Base-by-base conservation (phyloP, 2,329 filamentous ascomycete genomes). In the Pyrenophora tritici-repentis region DNA sequence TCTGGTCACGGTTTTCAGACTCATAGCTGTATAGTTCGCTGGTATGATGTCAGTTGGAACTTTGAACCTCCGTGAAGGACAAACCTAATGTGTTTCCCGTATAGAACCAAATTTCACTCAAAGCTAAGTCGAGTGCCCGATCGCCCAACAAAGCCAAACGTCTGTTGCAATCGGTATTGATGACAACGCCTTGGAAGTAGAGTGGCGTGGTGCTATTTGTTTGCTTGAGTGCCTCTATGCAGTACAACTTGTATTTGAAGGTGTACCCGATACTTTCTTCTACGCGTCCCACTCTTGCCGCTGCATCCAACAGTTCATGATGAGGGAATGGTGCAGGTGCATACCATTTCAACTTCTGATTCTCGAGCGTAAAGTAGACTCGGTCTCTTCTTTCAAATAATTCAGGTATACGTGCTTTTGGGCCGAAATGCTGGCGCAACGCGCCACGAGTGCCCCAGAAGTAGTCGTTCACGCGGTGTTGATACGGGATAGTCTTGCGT, bases 121-220 rank as follows among this genome's bases (percentile, higher is more conserved):
- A 8, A 12, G 46, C 48, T 35, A 63, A 31, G 16, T 26, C 24
- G 12, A 65, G 42, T 4, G 53, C 49, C 13, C 61, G 57, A 46
- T 66, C 62, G n/a, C 62, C 63, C 6, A 65, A 24, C 9, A 66
- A 47, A 17, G 62, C 62, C n/a, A 66, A 40, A 9, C 62, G 57
- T 4, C 56, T 61, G 44, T 65, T 64, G 3, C 8, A n/a, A 6
- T 29, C 39, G 6, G 58, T 18, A n/a, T 42, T 41, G 18, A 46
- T 34, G 7, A 48, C 24, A 6, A 32, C 35, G 3, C 61, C 62
- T n/a, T 58, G 41, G 33, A 55, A 62, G 26, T 59, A 58, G 4
- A 65, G 42, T 8, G 58, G 55, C n/a, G 9, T 18, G 13, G 12
- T 6, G 5, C 5, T 31, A n/a, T 41, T 31, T 9, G 49, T 55